phyloP scores from a whole-genome alignment of 495 filamentous ascomycete species.

The Hypoxylon fuscum region DNA sequence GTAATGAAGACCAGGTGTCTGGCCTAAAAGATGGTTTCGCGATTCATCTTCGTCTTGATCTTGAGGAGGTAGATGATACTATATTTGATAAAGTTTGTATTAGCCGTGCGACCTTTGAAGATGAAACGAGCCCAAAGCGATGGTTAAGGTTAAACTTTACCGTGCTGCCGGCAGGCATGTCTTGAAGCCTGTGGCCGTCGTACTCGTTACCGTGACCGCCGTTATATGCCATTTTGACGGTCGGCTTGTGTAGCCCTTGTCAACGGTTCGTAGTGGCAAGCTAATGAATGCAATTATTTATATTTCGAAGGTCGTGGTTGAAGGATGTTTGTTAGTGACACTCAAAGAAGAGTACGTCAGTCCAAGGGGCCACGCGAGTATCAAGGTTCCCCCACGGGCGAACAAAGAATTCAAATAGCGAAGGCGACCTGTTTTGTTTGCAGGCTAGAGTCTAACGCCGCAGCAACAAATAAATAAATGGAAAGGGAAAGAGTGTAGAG shows the following conservation, averaged over 20 bases:
- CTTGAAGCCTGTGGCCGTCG: constrained; percentile 71
- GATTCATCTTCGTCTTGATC: constrained; percentile 80
- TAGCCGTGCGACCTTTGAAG: constrained; percentile 29
- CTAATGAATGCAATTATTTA: constrained; percentile 8
- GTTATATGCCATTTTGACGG: constrained; percentile 58
- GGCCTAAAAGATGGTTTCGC: constrained; percentile 75
- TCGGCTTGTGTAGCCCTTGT: constrained; percentile 33
- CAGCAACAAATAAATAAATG: constrained; percentile 25
- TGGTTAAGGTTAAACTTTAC: constrained; percentile 57
- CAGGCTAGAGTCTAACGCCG: constrained; percentile 32
- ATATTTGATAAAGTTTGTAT: constrained; percentile 23
- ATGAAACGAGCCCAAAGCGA: constrained; percentile 9
- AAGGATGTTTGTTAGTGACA: constrained; percentile 20
- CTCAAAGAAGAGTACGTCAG: constrained; percentile 16
- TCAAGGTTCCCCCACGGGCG: constrained; percentile 29
- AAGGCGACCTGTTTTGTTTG: constrained; percentile 25
- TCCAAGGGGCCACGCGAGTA: constrained; percentile 37
- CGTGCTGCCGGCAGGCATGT: constrained; percentile 67
- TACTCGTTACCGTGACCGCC: constrained; percentile 58
- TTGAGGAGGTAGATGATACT: constrained; percentile 63
- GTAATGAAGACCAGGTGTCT: constrained; percentile 72
- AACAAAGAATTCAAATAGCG: constrained; percentile 36
- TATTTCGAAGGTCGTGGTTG: constrained; percentile 20
- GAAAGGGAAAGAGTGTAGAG: constrained; percentile 27
- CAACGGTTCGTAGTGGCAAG: constrained; percentile 6